phyloP scores from a whole-genome alignment of 2,329 filamentous ascomycete species.

The Aspergillus sp. region DNA sequence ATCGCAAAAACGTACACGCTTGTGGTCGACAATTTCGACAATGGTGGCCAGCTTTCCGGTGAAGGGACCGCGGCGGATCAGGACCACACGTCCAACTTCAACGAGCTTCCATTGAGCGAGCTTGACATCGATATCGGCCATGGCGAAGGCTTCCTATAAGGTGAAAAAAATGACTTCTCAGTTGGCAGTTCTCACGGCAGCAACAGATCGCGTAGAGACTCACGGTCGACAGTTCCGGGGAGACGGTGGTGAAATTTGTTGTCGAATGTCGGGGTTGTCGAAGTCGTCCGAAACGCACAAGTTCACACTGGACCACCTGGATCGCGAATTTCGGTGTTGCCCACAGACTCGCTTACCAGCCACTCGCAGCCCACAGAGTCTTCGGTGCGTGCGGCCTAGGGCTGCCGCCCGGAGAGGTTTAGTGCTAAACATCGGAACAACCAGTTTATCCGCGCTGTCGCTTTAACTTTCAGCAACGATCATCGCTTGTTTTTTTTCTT shows the following conservation, averaged over 20 bases:
- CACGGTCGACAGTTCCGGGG: conserved; percentile 43
- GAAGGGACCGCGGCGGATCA: conserved; percentile 81
- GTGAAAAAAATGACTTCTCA: conserved; percentile 26
- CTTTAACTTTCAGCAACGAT: conserved; percentile 23
- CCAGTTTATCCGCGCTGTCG: conserved; percentile 26
- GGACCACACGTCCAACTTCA: conserved; percentile 96
- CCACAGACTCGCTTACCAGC: conserved; percentile 45
- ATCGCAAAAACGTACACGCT: conserved; percentile 76
- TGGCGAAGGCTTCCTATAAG: conserved; percentile 64
- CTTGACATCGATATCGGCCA: conserved; percentile 81
- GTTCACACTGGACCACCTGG: conserved; percentile 25
- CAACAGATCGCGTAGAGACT: conserved; percentile 27
- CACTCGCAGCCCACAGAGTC: conserved; percentile 27
- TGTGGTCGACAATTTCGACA: conserved; percentile 99
- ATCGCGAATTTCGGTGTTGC: conserved; percentile 42
- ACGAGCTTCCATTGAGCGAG: conserved; percentile 89
- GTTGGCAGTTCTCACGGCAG: conserved; percentile 18
- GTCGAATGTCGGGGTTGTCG: conserved; percentile 44
- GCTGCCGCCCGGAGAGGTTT: conserved; percentile 25
- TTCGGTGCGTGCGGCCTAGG: conserved; percentile 34
- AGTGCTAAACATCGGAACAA: conserved; percentile 10
- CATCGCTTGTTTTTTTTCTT: conserved; percentile 23
- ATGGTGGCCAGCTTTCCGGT: conserved; percentile 86
- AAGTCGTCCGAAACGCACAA: conserved; percentile 36
- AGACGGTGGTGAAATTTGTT: conserved; percentile 38